Percentiles rank a stretch among this genome's conserved stretches.
phyloP scores from a whole-genome alignment of 2,329 filamentous ascomycete genomes.

The Neodidymelliopsis sp. region DNA sequence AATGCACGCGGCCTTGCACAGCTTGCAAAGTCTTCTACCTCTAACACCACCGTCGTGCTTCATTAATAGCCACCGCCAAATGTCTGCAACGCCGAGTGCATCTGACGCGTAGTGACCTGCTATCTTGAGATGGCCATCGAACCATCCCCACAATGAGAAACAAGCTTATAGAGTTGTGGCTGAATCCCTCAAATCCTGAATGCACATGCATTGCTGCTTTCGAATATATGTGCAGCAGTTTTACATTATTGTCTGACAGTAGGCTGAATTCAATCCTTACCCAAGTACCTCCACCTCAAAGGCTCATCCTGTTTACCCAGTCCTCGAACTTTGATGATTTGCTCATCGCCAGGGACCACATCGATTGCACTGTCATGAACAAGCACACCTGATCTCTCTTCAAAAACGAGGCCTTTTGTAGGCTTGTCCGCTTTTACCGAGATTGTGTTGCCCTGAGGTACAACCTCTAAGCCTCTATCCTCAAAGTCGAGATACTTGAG shows the following conservation, averaged over 20 bases:
- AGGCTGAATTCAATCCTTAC: conserved; percentile 38
- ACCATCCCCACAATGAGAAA: conserved; percentile 12
- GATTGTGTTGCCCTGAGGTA: conserved; percentile 51
- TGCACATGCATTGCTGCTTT: conserved; percentile 6
- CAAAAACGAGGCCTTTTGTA: conserved; percentile 67
- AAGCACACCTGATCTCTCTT: conserved; percentile 62
- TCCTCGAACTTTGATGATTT: conserved; percentile 55
- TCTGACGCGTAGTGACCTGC: conserved; percentile 6
- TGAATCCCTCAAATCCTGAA: conserved; percentile 1
- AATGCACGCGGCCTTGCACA: conserved; percentile 6
- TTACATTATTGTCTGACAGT: background rate
- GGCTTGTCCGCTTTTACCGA: conserved; percentile 59
- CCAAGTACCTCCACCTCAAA: conserved; percentile 57
- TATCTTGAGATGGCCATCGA: background rate
- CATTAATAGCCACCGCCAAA: conserved; percentile 14
- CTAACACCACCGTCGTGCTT: conserved; percentile 5
- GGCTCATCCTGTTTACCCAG: conserved; percentile 49
- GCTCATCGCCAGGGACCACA: conserved; percentile 65
- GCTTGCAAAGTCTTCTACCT: background rate
- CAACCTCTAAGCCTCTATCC: conserved; percentile 58
- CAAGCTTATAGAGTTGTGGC: conserved; percentile 3
- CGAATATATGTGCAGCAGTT: conserved; percentile 11
- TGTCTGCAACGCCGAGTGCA: conserved; percentile 11
- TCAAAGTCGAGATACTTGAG: conserved; percentile 65
- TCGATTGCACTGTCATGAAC: conserved; percentile 65